Percentiles rank a stretch among this genome's conserved stretches.
These are phyloP conservation scores for Amanita subjunquillea DNA, from an alignment of 768 basidiomycete species.

Conservation along the genomic window DNA sequence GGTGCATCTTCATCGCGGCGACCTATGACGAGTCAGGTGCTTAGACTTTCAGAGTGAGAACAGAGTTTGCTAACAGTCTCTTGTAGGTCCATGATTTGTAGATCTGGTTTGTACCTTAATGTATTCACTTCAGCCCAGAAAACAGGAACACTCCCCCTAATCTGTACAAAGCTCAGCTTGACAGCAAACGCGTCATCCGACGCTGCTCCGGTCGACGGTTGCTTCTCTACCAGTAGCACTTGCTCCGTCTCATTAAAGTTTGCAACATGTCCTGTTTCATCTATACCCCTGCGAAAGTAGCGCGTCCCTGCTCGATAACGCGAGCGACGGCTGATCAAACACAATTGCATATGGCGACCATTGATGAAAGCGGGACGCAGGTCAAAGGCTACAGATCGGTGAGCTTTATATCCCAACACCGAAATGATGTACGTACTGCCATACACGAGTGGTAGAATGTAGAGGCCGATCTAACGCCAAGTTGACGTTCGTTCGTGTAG, in stretches of 20 bases:
- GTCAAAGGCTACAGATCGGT: constrained; percentile 61
- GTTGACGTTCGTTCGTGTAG: constrained; percentile 7
- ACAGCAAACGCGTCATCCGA: constrained; percentile 37
- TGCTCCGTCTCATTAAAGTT: constrained; percentile 99
- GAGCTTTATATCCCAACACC: constrained; percentile 2
- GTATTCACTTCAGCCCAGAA: constrained; percentile 98
- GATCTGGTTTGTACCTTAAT: constrained; percentile 89
- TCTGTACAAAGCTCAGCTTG: constrained; percentile 85
- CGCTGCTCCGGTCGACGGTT: constrained; percentile 26
- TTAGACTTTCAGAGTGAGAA: not conserved
- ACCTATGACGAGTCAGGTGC: constrained; percentile 30
- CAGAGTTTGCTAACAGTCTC: constrained; percentile 51
- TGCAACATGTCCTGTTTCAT: constrained; percentile 80
- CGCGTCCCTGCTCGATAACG: constrained; percentile 94
- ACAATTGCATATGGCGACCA: constrained; percentile 69
- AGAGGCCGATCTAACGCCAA: constrained; percentile 60
- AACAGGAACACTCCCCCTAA: constrained; percentile 85
- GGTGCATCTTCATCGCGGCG: constrained; percentile 61
- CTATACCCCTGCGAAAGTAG: constrained; percentile 92
- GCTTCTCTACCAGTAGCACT: constrained; percentile 67
- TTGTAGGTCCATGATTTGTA: constrained; percentile 90
- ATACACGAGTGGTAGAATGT: constrained; percentile 88
- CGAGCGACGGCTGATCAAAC: constrained; percentile 87
- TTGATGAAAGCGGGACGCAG: constrained; percentile 67
- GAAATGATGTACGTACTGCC: constrained; percentile 59